phyloP scores from a whole-genome alignment of 2,329 filamentous ascomycete genomes.

The Hawksworthiomyces lignivorus region DNA sequence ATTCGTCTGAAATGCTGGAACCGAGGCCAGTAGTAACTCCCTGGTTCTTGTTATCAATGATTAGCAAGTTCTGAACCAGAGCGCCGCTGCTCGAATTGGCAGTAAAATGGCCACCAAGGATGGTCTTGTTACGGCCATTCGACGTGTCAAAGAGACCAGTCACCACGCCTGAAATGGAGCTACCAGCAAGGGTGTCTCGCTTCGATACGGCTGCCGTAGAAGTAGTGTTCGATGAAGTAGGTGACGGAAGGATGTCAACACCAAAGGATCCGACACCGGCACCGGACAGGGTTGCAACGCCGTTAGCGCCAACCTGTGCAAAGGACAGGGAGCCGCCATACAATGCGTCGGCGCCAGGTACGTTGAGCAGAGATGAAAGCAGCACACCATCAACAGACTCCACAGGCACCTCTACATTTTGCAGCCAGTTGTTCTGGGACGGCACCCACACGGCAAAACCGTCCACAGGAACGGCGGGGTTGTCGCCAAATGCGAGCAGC shows the following conservation, averaged over 20 bases:
- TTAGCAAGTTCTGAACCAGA: constrained; percentile 67
- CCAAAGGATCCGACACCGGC: constrained; percentile 47
- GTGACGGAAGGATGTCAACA: constrained; percentile 43
- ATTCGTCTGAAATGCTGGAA: constrained; percentile 58
- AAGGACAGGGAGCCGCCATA: constrained; percentile 81
- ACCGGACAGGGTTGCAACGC: constrained; percentile 58
- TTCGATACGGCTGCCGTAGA: constrained; percentile 32
- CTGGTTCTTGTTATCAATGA: constrained; percentile 69
- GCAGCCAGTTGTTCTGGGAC: constrained; percentile 77
- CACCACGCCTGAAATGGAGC: constrained; percentile 58
- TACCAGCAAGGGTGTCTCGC: constrained; percentile 33
- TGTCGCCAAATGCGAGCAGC: constrained; percentile 60
- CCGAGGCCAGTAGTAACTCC: constrained; percentile 63
- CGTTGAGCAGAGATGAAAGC: constrained; percentile 57
- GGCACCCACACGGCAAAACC: constrained; percentile 92
- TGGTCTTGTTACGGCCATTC: constrained; percentile 68
- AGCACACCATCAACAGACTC: constrained; percentile 66
- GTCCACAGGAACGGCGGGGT: constrained; percentile 51
- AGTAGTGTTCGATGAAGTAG: constrained; percentile 22
- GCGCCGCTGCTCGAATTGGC: constrained; percentile 62
- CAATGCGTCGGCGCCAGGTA: constrained; percentile 56
- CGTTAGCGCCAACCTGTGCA: constrained; percentile 63
- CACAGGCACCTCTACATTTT: constrained; percentile 60
- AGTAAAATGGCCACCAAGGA: constrained; percentile 81
- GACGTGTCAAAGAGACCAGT: constrained; percentile 66